phyloP scores from a whole-genome alignment of 75 land plant species.

The Cryptomeria japonica region DNA sequence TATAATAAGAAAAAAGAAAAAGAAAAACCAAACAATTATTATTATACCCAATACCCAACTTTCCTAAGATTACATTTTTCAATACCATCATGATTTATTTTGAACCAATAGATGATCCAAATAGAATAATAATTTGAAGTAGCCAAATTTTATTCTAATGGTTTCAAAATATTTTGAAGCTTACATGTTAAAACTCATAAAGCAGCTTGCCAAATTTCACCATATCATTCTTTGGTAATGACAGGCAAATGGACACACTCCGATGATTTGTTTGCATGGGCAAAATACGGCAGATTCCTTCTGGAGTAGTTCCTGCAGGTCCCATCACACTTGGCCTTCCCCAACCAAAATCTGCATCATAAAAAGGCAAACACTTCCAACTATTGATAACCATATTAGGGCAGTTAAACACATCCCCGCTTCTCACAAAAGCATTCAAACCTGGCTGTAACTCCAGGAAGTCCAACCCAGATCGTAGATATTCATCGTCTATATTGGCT shows the following conservation, averaged over 20 bases:
- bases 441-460: constrained; percentile 44
- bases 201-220: neutral
- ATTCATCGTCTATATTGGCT: constrained; percentile 25
- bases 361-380: constrained; percentile 69
- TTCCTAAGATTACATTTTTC: too few relatives aligned
- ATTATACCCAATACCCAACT: too few relatives aligned
- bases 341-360: constrained; percentile 93
- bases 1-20: too few relatives aligned
- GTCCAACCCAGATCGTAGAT: constrained; percentile 50
- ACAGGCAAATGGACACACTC: neutral
- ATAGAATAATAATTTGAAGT: too few relatives aligned
- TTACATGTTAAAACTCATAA: neutral
- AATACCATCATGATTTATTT: too few relatives aligned
- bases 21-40: too few relatives aligned
- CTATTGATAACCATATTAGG: constrained; percentile 59
- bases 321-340: constrained; percentile 75
- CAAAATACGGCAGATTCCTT: constrained; percentile 50
- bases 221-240: neutral
- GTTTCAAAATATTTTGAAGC: too few relatives aligned
- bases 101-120: too few relatives aligned
- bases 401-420: constrained; percentile 20
- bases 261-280: constrained; percentile 54
- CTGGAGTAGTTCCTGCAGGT: constrained; percentile 37
- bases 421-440: constrained; percentile 10
- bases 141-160: too few relatives aligned